Base-by-base conservation (phyloP, 2,329 filamentous ascomycete genomes). In the Delphinella strobiligena region DNA sequence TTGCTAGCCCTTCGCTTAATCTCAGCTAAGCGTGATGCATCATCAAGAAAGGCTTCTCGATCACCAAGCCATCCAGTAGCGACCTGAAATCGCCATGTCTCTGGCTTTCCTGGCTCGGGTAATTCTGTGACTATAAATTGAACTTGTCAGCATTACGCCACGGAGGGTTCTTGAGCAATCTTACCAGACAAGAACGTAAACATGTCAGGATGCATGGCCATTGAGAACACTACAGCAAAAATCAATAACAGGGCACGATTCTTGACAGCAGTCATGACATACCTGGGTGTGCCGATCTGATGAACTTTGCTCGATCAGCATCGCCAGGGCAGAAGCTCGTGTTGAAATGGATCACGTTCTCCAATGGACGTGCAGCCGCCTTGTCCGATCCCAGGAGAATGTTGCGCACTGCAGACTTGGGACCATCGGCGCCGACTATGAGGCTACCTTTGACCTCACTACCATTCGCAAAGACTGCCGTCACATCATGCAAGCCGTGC, bases 371-470 rank as follows among this genome's bases (percentile, higher is more conserved):
- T 9, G 30, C 35, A 22, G 22, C 24, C 10, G 15, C 22, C 1
- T 32, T 30, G 9, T 31, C 31, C 18, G n/a, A 19, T 7, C 17
- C 18, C 3, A 54, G 30, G 14, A 44, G 36, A 3, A 48, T 44
- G 8, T 37, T 36, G n/a, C 52, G 45, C 4, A 54, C 50, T 9
- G 19, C 29, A 19, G 51, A 54, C 16, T 43, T 37, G 10, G 43
- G 32, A 2, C 51, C 52, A 38, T 55, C 52, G 10, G 46, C 43
- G 3, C 52, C 52, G 9, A 51, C 38, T 11, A 52, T n/a, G 12
- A 49, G 36, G 4, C 41, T 45, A 4, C 49, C 51, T 14, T 29
- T 50, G 18, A 40, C 37, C 12, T 37, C 33, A 2, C 37, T 31
- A 12, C 44, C 45, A 31, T 51, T 46, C 12, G 37, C 19, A 31